A percentile compares a stretch with the other conserved stretches of the same genome.
phyloP scores from a whole-genome alignment of 2,329 filamentous ascomycete genomes.

The Aureobasidium vineae region DNA sequence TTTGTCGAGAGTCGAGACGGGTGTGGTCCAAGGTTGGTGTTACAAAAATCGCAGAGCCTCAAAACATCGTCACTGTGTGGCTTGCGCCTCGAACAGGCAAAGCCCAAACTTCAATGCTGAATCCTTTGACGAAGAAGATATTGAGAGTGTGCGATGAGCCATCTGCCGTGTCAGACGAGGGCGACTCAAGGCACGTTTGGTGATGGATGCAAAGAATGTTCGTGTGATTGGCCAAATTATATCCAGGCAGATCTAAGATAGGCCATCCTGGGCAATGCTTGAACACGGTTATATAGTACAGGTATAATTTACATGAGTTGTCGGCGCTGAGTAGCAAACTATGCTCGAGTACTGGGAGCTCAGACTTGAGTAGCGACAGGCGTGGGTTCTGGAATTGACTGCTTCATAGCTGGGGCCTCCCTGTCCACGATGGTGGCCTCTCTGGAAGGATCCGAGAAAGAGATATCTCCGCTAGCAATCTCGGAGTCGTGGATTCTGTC shows the following conservation, averaged over 20 bases:
- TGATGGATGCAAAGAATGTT: not conserved
- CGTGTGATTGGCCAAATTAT: not conserved
- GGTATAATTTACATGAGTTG: not conserved
- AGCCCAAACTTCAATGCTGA: not conserved
- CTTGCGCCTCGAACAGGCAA: not conserved
- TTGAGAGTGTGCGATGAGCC: not conserved
- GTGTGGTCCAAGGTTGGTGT: not conserved
- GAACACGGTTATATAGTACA: not conserved
- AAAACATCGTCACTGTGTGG: slow-evolving; percentile 6
- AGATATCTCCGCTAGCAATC: slow-evolving; percentile 49
- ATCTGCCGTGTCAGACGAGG: not conserved
- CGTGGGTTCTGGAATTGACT: not conserved
- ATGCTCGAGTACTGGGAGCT: not conserved
- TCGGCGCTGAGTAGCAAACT: not conserved
- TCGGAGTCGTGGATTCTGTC: slow-evolving; percentile 55
- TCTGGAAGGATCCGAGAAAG: slow-evolving; percentile 41
- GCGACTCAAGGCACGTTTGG: not conserved
- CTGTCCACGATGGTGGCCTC: slow-evolving; percentile 9
- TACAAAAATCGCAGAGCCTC: slow-evolving; percentile 9
- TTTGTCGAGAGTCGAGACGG: not conserved
- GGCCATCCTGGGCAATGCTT: not conserved
- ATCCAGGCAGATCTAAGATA: not conserved
- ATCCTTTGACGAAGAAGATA: not conserved
- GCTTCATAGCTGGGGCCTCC: slow-evolving; percentile 11
- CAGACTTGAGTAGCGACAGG: not conserved